Evolutionary conservation across 2,329 filamentous ascomycete genomes (phyloP).

Genomic region (Clarireedia sp.): DNA sequence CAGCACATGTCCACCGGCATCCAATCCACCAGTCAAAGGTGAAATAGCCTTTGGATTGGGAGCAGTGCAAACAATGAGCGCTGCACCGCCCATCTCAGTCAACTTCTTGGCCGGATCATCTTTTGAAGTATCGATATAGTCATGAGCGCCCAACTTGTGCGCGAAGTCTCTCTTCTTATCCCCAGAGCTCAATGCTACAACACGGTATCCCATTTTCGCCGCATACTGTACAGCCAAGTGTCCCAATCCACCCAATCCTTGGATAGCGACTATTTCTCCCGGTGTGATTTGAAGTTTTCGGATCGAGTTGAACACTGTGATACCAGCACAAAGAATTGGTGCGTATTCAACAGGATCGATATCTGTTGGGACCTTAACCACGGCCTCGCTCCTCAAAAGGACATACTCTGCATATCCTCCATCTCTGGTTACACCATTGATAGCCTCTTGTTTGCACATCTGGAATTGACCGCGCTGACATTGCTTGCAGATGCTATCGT

Average conservation of each 20-base stretch:
- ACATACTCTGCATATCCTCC: constrained; percentile 64
- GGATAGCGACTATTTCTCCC: constrained; percentile 47
- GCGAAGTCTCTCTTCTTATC: constrained; percentile 63
- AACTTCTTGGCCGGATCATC: constrained; percentile 43
- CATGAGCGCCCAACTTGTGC: constrained; percentile 49
- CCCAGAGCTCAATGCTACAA: constrained; percentile 59
- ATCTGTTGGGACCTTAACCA: constrained; percentile 45
- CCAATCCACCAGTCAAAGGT: constrained; percentile 46
- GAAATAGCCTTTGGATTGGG: constrained; percentile 49
- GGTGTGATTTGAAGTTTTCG: constrained; percentile 46
- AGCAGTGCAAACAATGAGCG: constrained; percentile 54
- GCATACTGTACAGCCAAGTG: constrained; percentile 74
- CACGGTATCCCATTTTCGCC: constrained; percentile 65
- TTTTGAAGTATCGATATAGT: constrained; percentile 50
- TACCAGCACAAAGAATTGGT: constrained; percentile 56
- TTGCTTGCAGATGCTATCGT: constrained; percentile 49
- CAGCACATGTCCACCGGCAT: constrained; percentile 48
- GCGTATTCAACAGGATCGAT: constrained; percentile 46
- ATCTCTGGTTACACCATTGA: constrained; percentile 59
- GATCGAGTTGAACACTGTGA: constrained; percentile 55
- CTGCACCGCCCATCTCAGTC: constrained; percentile 51
- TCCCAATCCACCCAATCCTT: constrained; percentile 69
- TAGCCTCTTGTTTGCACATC: constrained; percentile 52
- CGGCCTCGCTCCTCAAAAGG: constrained; percentile 51
- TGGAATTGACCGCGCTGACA: constrained; percentile 55